Evolutionary conservation across 2,329 filamentous ascomycete species (phyloP), one percentile per base, ranked within the genome.

Genomic region (Apiospora sp.): DNA sequence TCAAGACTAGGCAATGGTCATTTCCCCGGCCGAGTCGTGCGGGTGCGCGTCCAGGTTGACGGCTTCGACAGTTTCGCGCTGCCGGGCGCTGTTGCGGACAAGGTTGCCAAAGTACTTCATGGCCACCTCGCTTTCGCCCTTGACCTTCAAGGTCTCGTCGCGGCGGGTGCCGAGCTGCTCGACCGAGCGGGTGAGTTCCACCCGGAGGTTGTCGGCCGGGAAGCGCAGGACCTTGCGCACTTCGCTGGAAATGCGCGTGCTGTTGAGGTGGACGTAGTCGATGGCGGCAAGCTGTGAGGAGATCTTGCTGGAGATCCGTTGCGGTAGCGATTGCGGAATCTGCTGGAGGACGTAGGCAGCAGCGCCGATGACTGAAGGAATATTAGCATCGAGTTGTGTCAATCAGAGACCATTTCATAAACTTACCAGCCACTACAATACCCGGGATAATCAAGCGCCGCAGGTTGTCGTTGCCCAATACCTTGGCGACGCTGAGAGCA

Each of bases 181-280:
- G 68, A 98, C 92, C 41, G 92, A 94, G 71, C 93, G 92, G 78
- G 97, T 93, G 43, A 99, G 89, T 70, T 93, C 92, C 61, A 94
- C 91, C 71, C 95, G 92, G 10, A 99, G 89, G 78, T 94, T 95
- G 79, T 96, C 93, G 1, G 95, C 94, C 0, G 96, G 96, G 78
- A 93, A 91, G 73, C 94, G 94, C 51, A 99, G 90, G 12, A 98
- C 94, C 80, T 95, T 94, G 76, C 96, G 94, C 58, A 98, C 94
- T 71, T 97, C 93, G 37, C 90, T 88, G 30, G 94, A 92, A 79
- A 99, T 97, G 71, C 96, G 93, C 24, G 89, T 87, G 64, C 95
- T 91, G 84, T 99, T 99, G 76, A 90, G 85, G 82, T 99, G 96
- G 1, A 96, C 94, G 80, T 98, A 99, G 84, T 99, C 96, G 79